Percentiles rank a stretch among this genome's conserved stretches.
These are phyloP conservation scores for Myotisia sp. DNA, from an alignment of 2,329 filamentous ascomycete species.

Conservation along the genomic window DNA sequence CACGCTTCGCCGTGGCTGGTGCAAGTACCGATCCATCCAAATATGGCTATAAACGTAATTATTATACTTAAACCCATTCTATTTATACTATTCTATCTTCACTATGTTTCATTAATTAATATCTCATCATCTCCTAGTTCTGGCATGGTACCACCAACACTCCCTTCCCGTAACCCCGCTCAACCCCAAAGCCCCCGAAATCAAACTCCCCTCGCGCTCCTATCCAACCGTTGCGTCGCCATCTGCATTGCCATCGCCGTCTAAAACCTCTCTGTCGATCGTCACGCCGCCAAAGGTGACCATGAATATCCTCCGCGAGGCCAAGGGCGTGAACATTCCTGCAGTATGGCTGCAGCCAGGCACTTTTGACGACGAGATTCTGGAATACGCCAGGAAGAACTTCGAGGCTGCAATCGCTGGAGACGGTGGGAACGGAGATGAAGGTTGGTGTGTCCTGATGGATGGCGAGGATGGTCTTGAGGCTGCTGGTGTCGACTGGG, in stretches of 20 bases:
- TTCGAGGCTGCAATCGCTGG: slow-evolving; percentile 57
- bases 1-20: slow-evolving; percentile 75
- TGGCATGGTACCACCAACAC: slow-evolving; percentile 74
- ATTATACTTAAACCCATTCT: slow-evolving; percentile 1
- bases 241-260: slow-evolving; percentile 49
- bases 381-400: slow-evolving; percentile 52
- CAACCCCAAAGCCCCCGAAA: slow-evolving; percentile 56
- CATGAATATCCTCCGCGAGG: slow-evolving; percentile 58
- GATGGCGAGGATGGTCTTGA: slow-evolving; percentile 51
- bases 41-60: slow-evolving; percentile 72
- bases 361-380: slow-evolving; percentile 62
- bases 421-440: slow-evolving; percentile 49
- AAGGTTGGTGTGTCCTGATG: slow-evolving; percentile 79
- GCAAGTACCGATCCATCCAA: slow-evolving; percentile 73
- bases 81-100: background rate
- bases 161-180: slow-evolving; percentile 65
- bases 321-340: slow-evolving; percentile 55
- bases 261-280: slow-evolving; percentile 62
- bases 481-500: slow-evolving; percentile 44
- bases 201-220: slow-evolving; percentile 46
- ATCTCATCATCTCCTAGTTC: slow-evolving; percentile 43
- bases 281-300: slow-evolving; percentile 77
- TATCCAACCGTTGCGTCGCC: slow-evolving; percentile 54
- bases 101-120: background rate
- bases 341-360: slow-evolving; percentile 86